Evolutionary conservation across 495 filamentous ascomycete genomes (phyloP).

Genomic region (Penicillium angulare): DNA sequence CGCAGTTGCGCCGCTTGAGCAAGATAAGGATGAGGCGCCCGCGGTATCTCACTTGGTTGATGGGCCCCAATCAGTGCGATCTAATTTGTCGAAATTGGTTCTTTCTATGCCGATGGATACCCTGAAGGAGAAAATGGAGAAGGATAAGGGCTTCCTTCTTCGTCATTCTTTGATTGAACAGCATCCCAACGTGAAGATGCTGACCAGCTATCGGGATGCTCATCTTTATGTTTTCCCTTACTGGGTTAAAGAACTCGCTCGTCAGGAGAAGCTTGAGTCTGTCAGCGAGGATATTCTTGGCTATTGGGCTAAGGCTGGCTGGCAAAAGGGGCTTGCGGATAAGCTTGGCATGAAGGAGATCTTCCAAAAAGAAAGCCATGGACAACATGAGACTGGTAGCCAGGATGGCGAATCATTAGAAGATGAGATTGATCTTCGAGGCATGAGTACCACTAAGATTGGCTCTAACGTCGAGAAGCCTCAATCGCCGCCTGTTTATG

Average conservation of each 20-base stretch:
- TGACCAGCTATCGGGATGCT: slow-evolving; percentile 78
- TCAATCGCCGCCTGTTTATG: slow-evolving; percentile 22
- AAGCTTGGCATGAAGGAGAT: slow-evolving; percentile 74
- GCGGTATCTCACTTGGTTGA: slow-evolving; percentile 52
- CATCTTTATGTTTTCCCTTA: slow-evolving; percentile 91
- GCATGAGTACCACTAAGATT: slow-evolving; percentile 56
- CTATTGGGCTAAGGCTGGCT: slow-evolving; percentile 91
- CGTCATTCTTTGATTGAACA: slow-evolving; percentile 68
- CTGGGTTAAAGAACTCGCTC: slow-evolving; percentile 80
- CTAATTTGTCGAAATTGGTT: slow-evolving; percentile 64
- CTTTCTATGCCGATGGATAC: slow-evolving; percentile 80
- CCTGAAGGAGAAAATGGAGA: slow-evolving; percentile 72
- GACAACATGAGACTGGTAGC: slow-evolving; percentile 32
- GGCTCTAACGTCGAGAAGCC: slow-evolving; percentile 16
- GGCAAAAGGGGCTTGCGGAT: slow-evolving; percentile 76
- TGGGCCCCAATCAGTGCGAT: slow-evolving; percentile 57
- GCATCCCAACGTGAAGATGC: slow-evolving; percentile 71
- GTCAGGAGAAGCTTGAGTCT: slow-evolving; percentile 77
- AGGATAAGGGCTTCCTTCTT: slow-evolving; percentile 66
- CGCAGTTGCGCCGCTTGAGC: slow-evolving; percentile 63
- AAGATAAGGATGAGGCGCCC: slow-evolving; percentile 39
- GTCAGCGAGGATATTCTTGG: slow-evolving; percentile 91
- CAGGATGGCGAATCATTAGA: slow-evolving; percentile 47
- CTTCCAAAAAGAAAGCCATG: slow-evolving; percentile 42
- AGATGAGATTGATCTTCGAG: slow-evolving; percentile 61